phyloP scores from a whole-genome alignment of 176 grass and related monocot genomes.

The Musa acuminata region DNA sequence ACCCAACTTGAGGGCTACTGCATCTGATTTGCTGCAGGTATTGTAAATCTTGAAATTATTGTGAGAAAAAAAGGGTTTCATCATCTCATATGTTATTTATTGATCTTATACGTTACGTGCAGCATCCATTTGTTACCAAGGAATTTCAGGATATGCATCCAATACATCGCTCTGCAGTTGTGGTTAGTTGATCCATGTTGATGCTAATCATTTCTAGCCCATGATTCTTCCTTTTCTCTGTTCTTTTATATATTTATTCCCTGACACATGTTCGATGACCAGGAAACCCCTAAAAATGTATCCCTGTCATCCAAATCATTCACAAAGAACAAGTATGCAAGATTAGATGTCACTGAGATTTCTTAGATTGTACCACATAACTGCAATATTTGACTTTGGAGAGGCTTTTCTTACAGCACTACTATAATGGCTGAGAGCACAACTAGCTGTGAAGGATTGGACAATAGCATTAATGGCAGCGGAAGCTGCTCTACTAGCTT shows the following conservation, averaged over 20 bases:
- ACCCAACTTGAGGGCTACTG: constrained; percentile 44
- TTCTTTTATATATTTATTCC: background rate
- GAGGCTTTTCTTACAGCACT: background rate
- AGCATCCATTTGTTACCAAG: constrained; percentile 93
- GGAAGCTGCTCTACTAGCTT: constrained; percentile 44
- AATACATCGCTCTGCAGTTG: constrained; percentile 27
- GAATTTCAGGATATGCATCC: constrained; percentile 35
- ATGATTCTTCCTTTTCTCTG: background rate
- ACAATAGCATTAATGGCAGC: constrained; percentile 19
- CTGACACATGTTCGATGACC: constrained; percentile 20
- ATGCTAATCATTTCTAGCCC: background rate
- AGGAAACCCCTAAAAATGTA: constrained; percentile 43
- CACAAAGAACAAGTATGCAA: constrained; percentile 40
- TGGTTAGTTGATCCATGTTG: constrained; percentile 23
- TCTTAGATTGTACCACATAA: background rate
- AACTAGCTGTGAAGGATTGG: background rate
- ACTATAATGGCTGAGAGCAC: background rate
- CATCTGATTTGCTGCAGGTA: constrained; percentile 65
- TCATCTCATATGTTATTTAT: background rate
- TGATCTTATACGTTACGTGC: constrained; percentile 31
- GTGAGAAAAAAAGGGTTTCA: background rate
- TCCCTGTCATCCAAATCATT: constrained; percentile 28
- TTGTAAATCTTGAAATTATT: background rate
- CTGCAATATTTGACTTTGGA: background rate
- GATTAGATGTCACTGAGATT: background rate